These are phyloP conservation scores for Lyophyllum atratum DNA, from an alignment of 768 basidiomycete species.

Conservation along the genomic window DNA sequence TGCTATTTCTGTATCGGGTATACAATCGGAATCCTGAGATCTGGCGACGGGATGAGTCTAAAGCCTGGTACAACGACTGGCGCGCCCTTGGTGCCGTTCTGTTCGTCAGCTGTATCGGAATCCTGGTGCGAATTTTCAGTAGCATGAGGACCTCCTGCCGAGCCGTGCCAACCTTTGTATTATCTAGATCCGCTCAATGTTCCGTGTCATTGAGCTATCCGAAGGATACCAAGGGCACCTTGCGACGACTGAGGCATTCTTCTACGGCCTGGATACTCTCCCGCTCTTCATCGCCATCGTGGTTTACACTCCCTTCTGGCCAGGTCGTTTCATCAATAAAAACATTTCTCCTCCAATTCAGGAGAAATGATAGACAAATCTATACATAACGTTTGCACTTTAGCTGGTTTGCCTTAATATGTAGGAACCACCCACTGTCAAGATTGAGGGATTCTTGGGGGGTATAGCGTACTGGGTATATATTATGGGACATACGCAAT, in stretches of 20 bases:
- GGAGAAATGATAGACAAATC: not conserved
- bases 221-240: conserved; percentile 64
- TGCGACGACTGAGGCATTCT: conserved; percentile 57
- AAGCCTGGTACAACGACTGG: conserved; percentile 60
- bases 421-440: not conserved
- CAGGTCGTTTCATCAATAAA: conserved; percentile 54
- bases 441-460: not conserved
- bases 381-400: no score
- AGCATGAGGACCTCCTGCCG: not conserved
- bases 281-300: conserved; percentile 63
- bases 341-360: not conserved
- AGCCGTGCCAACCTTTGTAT: not conserved
- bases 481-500: not conserved
- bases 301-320: conserved; percentile 65
- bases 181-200: conserved; percentile 62
- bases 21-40: conserved; percentile 37
- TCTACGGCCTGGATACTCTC: conserved; percentile 68
- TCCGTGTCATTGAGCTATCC: conserved; percentile 58
- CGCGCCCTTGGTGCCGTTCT: conserved; percentile 52
- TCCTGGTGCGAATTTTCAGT: conserved; percentile 46
- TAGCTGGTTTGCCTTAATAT: no score
- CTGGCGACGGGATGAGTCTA: conserved; percentile 39
- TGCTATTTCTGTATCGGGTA: conserved; percentile 52
- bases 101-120: conserved; percentile 58
- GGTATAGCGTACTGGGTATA: not conserved